These are phyloP conservation scores for Moesziomyces sp. DNA, from an alignment of 1,284 basidiomycete genomes.

Conservation along the genomic window DNA sequence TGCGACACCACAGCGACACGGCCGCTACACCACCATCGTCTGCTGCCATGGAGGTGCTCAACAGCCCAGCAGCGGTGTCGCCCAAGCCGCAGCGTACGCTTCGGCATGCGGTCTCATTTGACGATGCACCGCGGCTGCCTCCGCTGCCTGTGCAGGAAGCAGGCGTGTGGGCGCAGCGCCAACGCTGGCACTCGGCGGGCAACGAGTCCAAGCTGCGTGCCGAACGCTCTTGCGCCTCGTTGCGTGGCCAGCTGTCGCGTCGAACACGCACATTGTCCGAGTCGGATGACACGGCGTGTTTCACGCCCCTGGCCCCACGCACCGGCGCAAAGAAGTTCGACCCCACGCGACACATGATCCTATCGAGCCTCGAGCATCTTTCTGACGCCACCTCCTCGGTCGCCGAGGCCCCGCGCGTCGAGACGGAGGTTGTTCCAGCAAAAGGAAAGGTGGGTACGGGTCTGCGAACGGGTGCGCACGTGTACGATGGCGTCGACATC, in stretches of 20 bases:
- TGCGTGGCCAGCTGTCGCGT: neutral
- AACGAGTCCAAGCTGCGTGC: neutral
- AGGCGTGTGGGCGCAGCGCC: conserved; percentile 8
- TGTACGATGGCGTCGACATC: conserved; percentile 54
- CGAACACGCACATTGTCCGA: neutral
- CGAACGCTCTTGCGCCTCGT: conserved; percentile 8
- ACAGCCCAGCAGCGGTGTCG: conserved; percentile 1
- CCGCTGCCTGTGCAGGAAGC: no score
- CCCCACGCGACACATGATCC: conserved; percentile 3
- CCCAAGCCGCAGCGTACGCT: neutral
- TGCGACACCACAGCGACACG: conserved; percentile 4
- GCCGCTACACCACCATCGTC: conserved; percentile 15
- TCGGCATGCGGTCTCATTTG: conserved; percentile 14
- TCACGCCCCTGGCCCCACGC: conserved; percentile 20
- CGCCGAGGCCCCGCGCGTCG: neutral
- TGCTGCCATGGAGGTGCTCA: conserved; percentile 23
- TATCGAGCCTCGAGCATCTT: conserved; percentile 1
- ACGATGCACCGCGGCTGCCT: neutral
- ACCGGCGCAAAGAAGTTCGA: conserved; percentile 28
- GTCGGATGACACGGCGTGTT: conserved; percentile 1
- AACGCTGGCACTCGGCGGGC: conserved; percentile 20
- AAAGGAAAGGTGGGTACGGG: conserved; percentile 3
- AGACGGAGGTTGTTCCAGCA: neutral
- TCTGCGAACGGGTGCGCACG: conserved; percentile 41
- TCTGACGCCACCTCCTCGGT: no score